Percentiles rank a stretch among this genome's conserved stretches.
Conservation (phyloP, 1,284 basidiomycete species). For the Sporisorium scitamineum region DNA sequence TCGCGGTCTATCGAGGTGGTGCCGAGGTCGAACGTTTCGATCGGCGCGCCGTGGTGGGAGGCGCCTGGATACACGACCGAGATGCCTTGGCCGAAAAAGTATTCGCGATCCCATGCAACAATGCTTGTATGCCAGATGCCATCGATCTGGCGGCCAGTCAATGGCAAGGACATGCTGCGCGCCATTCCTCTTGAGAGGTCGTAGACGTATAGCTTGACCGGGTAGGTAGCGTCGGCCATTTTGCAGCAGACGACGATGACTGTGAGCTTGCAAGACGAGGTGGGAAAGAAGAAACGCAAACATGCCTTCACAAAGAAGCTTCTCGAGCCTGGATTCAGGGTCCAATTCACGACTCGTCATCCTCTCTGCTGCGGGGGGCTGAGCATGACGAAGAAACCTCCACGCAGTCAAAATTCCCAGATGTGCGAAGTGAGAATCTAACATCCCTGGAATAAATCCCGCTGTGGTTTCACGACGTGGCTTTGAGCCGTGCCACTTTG, state of each 20-base stretch:
- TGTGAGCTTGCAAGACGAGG: too few species aligned
- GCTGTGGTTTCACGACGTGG: background rate
- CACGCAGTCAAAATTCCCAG: background rate
- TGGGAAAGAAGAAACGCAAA: background rate
- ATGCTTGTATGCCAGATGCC: conserved; percentile 80
- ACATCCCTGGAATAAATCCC: background rate
- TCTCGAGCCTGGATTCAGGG: conserved; percentile 7
- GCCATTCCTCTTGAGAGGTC: conserved; percentile 89
- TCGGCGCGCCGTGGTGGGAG: conserved; percentile 77
- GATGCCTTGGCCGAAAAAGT: conserved; percentile 91
- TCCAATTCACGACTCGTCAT: conserved; percentile 10
- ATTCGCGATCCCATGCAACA: conserved; percentile 84
- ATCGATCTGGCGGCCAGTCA: conserved; percentile 76
- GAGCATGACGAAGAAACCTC: background rate
- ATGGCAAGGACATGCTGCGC: conserved; percentile 78
- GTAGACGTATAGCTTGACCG: conserved; percentile 81
- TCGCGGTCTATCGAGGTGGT: conserved; percentile 83
- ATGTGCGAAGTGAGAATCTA: background rate
- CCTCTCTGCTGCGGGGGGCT: background rate
- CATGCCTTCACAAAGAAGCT: background rate
- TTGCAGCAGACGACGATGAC: background rate
- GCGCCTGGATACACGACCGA: conserved; percentile 71
- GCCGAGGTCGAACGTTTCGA: conserved; percentile 83
- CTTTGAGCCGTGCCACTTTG: background rate
- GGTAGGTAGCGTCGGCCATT: conserved; percentile 15